Percentiles rank a stretch among this genome's conserved stretches.
Conservation (phyloP, 352 stramenopile genomes). For the Phytopythium boreale region DNA sequence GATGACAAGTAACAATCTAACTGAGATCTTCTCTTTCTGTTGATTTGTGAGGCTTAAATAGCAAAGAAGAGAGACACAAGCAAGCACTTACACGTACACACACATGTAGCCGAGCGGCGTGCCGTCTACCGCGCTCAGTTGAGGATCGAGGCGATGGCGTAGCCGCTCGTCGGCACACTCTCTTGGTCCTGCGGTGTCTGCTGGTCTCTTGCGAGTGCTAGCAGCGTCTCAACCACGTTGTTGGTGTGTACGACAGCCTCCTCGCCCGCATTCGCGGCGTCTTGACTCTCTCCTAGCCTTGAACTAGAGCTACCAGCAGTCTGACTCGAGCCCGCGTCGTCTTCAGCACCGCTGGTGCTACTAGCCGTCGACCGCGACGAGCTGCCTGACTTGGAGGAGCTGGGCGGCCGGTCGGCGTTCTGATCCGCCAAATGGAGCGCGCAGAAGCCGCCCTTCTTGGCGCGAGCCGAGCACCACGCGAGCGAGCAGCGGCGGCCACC, state of each 20-base stretch:
- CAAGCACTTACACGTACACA: neutral
- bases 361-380: neutral
- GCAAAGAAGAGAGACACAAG: neutral
- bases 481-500: constrained; percentile 65
- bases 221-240: constrained; percentile 60
- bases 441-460: constrained; percentile 76
- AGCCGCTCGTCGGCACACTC: constrained; percentile 15
- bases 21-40: neutral
- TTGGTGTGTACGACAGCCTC: constrained; percentile 29
- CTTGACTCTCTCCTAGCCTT: neutral
- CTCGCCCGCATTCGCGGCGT: neutral
- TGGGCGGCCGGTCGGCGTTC: constrained; percentile 21
- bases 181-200: neutral
- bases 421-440: constrained; percentile 44
- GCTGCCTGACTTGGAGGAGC: neutral
- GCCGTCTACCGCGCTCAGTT: constrained; percentile 21
- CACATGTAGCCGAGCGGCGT: neutral
- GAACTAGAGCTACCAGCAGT: neutral
- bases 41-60: constrained; percentile 23
- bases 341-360: neutral
- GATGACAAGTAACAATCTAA: too few relatives aligned
- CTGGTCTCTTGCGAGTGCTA: constrained; percentile 54
- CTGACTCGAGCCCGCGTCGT: neutral
- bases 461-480: constrained; percentile 63
- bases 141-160: constrained; percentile 53